Percentiles rank a stretch among this genome's conserved stretches.
These are phyloP conservation scores for Madurella fahalii DNA, from an alignment of 2,329 filamentous ascomycete genomes.

Conservation along the genomic window DNA sequence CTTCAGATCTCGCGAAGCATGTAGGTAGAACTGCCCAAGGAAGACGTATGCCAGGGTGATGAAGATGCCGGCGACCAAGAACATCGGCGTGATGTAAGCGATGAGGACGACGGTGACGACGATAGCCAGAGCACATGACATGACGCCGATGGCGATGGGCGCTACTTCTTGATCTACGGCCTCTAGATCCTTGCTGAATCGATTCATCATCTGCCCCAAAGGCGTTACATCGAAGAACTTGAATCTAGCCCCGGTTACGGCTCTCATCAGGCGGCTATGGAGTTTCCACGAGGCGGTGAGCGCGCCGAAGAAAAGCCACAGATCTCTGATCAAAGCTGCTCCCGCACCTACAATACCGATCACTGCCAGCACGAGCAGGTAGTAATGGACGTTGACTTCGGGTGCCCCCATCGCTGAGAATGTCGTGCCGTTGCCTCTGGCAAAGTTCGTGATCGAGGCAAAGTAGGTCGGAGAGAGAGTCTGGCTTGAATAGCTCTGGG, in stretches of 20 bases:
- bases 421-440: constrained; percentile 35
- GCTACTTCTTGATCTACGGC: constrained; percentile 94
- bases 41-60: constrained; percentile 80
- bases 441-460: constrained; percentile 38
- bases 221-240: constrained; percentile 97
- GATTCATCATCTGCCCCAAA: constrained; percentile 93
- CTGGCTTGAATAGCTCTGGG: constrained; percentile 34
- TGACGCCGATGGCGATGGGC: constrained; percentile 75
- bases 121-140: constrained; percentile 62
- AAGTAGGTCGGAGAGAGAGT: constrained; percentile 38
- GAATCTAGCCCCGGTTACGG: constrained; percentile 86
- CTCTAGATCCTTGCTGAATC: constrained; percentile 97
- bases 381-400: constrained; percentile 79
- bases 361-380: constrained; percentile 74
- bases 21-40: constrained; percentile 83
- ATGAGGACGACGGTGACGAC: constrained; percentile 86
- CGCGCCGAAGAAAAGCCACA: constrained; percentile 89
- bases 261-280: constrained; percentile 71
- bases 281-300: constrained; percentile 81
- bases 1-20: constrained; percentile 91
- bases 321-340: constrained; percentile 78
- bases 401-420: constrained; percentile 32
- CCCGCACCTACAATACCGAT: constrained; percentile 74
- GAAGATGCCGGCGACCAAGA: constrained; percentile 80
- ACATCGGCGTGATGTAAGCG: constrained; percentile 81